Evolutionary conservation across 108 stramenopile genomes (phyloP), one percentile per base, ranked within the genome.

Genomic region (Parietichytrium sp.): DNA sequence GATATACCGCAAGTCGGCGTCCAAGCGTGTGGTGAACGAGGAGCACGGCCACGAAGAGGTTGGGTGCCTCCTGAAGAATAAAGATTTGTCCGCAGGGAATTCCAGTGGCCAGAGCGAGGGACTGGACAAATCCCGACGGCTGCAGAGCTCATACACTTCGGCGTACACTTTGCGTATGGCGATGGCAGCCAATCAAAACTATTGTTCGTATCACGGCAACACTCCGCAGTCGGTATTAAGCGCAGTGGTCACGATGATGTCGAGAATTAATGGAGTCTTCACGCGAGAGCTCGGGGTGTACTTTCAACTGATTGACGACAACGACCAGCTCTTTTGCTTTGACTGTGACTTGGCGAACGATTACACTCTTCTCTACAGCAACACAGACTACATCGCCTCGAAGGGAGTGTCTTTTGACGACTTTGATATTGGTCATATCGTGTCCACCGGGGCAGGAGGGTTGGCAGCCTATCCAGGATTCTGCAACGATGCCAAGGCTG

Each of bases 231-330:
- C 61, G 33, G 61, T 72, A 15, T 42, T 72, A n/a, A 72, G 25
- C 42, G 42, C 38, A n/a, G 6, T 72, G 8, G 61, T 7, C 23
- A 27, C 6, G 33, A 16, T 72, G 38, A 7, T 72, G 61, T 16
- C 61, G 1, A 33, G 61, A 16, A 42, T 72, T 8, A 72, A 72
- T 45, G 61, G 61, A n/a, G 45, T 72, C 42, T 72, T 45, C 42
- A 45, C 61, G 33, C 61, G 61, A 16, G 61, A 72, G 33, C 61
- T 72, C 42, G 61, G 61, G 38, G 42, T 72, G 38, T 72, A 72
- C 61, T 72, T 72, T 27, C 15, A 6, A 10, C 61, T 72, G 20
- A 72, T 72, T 27, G 61, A 72, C 42, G 38, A 42, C 10, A 20
- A 10, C 42, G 61, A 72, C 42, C 38, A 72, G 42, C 61, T 72